phyloP scores from a whole-genome alignment of 2,329 filamentous ascomycete genomes.

The Parasarocladium wereldwijsianum region DNA sequence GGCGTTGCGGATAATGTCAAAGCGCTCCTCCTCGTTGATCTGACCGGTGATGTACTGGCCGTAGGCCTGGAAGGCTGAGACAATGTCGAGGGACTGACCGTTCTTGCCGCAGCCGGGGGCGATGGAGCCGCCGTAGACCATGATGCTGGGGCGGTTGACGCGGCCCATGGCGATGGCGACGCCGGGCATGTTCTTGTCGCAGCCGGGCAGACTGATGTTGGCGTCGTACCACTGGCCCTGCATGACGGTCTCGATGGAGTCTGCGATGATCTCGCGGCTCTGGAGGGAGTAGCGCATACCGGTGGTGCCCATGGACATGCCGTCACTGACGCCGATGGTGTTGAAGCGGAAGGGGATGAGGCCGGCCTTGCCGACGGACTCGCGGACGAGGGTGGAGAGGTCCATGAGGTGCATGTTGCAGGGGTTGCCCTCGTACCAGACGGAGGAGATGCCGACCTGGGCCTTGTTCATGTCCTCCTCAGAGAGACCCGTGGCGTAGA shows the following conservation, averaged over 20 bases:
- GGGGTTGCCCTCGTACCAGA: constrained; percentile 96
- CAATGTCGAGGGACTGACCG: constrained; percentile 75
- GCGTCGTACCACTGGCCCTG: constrained; percentile 97
- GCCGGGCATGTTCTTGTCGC: constrained; percentile 99
- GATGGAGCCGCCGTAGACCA: constrained; percentile 96
- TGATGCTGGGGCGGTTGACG: constrained; percentile 84
- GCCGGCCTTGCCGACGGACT: constrained; percentile 51
- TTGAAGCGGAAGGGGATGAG: constrained; percentile 96
- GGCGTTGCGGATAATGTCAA: constrained; percentile 86
- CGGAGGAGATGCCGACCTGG: constrained; percentile 93
- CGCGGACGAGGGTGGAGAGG: constrained; percentile 60
- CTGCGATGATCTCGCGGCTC: constrained; percentile 90
- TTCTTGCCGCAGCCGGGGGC: constrained; percentile 71
- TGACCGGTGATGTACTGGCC: constrained; percentile 87
- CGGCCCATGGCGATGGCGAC: constrained; percentile 88
- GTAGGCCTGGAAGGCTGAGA: constrained; percentile 96
- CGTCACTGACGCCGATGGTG: constrained; percentile 94
- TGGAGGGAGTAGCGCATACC: constrained; percentile 95
- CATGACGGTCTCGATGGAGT: constrained; percentile 98
- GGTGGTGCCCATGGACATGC: constrained; percentile 93
- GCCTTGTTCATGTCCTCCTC: constrained; percentile 89
- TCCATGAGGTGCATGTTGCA: constrained; percentile 99
- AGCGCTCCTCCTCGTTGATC: constrained; percentile 80
- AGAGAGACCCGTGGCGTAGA: constrained; percentile 83
- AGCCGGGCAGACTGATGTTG: constrained; percentile 91